A percentile compares a stretch with the other conserved stretches of the same genome.
Evolutionary conservation across 306 rosid species (phyloP).

Genomic region (Quercus gilva): DNA sequence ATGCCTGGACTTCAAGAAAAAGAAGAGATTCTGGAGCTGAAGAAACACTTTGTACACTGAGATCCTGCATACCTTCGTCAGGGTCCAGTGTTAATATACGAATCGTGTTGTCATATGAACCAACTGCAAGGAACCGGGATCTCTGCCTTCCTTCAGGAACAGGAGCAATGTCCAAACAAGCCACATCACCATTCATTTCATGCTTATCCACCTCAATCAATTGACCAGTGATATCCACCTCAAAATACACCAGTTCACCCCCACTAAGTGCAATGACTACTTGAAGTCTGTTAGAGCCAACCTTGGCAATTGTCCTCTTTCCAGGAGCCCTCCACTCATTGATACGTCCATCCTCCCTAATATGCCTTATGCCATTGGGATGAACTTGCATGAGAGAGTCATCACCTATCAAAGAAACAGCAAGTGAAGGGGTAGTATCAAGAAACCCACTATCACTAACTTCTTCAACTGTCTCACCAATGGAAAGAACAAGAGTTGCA

Average conservation of each 20-base stretch:
- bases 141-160: constrained; percentile 95
- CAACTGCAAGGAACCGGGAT: constrained; percentile 95
- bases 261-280: constrained; percentile 95
- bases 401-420: constrained; percentile 96
- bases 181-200: constrained; percentile 97
- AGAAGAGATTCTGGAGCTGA: constrained; percentile 94
- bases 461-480: constrained; percentile 99
- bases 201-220: constrained; percentile 95
- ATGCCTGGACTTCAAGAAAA: constrained; percentile 90
- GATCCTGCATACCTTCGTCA: constrained; percentile 89
- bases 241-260: constrained; percentile 94
- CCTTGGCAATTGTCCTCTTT: constrained; percentile 85
- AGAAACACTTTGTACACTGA: constrained; percentile 88
- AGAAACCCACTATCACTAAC: constrained; percentile 96
- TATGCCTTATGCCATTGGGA: constrained; percentile 97
- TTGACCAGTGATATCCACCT: constrained; percentile 94
- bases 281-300: constrained; percentile 90
- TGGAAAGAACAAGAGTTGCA: constrained; percentile 93
- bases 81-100: constrained; percentile 91
- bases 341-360: constrained; percentile 97
- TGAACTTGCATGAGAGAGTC: constrained; percentile 99
- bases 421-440: constrained; percentile 89
- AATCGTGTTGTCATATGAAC: constrained; percentile 86
- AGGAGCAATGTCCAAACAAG: constrained; percentile 93
- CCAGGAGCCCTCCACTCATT: constrained; percentile 99